Evolutionary conservation across 768 basidiomycete genomes (phyloP), one percentile per base, ranked within the genome.

Genomic region (Pulveroboletus ravenelii): DNA sequence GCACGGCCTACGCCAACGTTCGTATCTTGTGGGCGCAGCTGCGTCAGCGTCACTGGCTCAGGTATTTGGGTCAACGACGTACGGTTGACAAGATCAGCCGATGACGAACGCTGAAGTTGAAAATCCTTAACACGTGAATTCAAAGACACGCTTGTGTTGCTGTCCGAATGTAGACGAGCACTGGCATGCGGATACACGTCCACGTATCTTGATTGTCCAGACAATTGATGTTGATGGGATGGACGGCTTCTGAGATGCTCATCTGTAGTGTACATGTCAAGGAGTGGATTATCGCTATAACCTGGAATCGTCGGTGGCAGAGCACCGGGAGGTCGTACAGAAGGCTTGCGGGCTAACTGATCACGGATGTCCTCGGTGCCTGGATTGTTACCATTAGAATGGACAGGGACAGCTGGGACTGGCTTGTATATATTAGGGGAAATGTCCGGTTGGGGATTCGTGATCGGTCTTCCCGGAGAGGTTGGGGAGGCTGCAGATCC

Each of bases 281-380:
- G 34, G 17, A 63, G 37, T 3, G 50, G 55, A 18, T 41, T 50
- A 10, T 68, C 63, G 35, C 34, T 55, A 39, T 51, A 54, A 18
- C 66, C 66, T 2, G 68, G 66, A 17, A 58, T 64, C 17, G 57
- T 56, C 0, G 66, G 66, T 2, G 66, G 39, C 17, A 55, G 53
- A 37, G 68, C 62, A 15, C 66, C 68, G 25, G 63, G 58, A 18
- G 66, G 68, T 43, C 66, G 64, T 8, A 55, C 35, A 1, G 66
- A 68, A 20, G 60, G 5, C 44, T 55, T 64, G 2, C 54, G 62
- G 9, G 46, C 35, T 2, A 64, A 18, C 7, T 54, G 52, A 36
- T 62, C 60, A 36, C 55, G 65, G 34, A 57, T 37, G 38, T 66
- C 62, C 15, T 63, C 65, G 4, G 31, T 20, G 4, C 41, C 48